phyloP scores from a whole-genome alignment of 2,329 filamentous ascomycete genomes.

The Monosporascus sp. region DNA sequence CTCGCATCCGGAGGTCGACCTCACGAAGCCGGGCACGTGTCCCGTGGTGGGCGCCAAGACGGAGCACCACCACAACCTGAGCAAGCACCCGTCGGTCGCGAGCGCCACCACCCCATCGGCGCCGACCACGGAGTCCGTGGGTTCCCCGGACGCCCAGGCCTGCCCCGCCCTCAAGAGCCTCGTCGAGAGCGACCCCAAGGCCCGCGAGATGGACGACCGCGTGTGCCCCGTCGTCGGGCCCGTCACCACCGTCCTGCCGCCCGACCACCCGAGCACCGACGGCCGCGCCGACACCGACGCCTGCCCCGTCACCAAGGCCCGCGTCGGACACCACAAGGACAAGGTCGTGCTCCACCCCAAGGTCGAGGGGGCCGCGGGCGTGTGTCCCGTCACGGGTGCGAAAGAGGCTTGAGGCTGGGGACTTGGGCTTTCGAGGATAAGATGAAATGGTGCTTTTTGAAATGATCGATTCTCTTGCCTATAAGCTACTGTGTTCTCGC shows the following conservation, averaged over 20 bases:
- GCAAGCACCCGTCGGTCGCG: constrained; percentile 33
- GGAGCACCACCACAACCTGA: constrained; percentile 35
- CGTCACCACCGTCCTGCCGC: constrained; percentile 36
- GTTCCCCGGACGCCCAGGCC: constrained; percentile 29
- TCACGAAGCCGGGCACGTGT: constrained; percentile 35
- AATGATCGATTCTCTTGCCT: no score
- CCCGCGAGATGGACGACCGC: constrained; percentile 35
- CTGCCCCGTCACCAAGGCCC: constrained; percentile 38
- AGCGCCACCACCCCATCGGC: constrained; percentile 19
- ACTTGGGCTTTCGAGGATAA: no score
- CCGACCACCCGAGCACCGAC: constrained; percentile 32
- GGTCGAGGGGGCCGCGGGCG: constrained; percentile 25
- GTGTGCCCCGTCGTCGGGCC: constrained; percentile 38
- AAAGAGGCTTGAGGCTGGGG: constrained; percentile 9
- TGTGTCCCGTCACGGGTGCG: constrained; percentile 35
- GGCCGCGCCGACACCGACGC: constrained; percentile 23
- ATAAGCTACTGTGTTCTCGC: no score
- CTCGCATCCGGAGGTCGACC: constrained; percentile 34
- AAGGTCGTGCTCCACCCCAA: constrained; percentile 32
- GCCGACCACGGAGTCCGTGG: constrained; percentile 14
- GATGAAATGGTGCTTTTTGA: no score
- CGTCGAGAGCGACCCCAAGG: constrained; percentile 31
- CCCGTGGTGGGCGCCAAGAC: constrained; percentile 37
- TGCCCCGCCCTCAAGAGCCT: constrained; percentile 32
- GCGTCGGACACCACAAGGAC: constrained; percentile 37